Conservation (phyloP, 768 basidiomycete species). For the Mycena capillaripes region DNA sequence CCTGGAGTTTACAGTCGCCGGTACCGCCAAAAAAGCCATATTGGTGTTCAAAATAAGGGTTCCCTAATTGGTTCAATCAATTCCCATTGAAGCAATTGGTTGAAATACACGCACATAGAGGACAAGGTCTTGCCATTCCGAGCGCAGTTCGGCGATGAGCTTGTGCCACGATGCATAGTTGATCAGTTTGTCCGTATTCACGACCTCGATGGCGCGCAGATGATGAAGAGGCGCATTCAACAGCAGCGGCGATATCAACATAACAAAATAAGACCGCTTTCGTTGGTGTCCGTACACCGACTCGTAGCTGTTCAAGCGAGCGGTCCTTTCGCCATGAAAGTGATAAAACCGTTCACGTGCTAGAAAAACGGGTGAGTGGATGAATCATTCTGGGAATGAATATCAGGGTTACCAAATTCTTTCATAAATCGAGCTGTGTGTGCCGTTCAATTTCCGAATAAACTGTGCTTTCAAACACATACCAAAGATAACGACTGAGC, state of each 20-base stretch:
- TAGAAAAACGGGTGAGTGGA: background rate
- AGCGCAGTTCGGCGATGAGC: background rate
- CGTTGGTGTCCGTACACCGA: background rate
- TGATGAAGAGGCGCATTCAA: background rate
- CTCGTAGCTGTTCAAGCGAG: background rate
- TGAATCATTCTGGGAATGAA: background rate
- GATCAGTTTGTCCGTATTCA: background rate
- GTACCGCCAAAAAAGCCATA: conserved; percentile 9
- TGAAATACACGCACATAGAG: background rate
- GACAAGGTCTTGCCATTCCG: background rate
- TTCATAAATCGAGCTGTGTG: background rate
- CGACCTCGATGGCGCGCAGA: background rate
- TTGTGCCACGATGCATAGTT: background rate
- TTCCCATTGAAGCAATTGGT: background rate
- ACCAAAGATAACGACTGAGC: background rate
- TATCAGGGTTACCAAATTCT: background rate
- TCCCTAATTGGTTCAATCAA: background rate
- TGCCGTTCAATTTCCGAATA: background rate
- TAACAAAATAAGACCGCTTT: background rate
- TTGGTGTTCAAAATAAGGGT: conserved; percentile 12
- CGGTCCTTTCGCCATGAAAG: conserved; percentile 7
- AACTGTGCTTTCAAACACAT: background rate
- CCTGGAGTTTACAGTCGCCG: background rate
- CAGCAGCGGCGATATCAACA: background rate
- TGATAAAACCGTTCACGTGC: background rate